Base-by-base conservation (phyloP, 768 basidiomycete species). In the Sporobolomyces pararoseus region DNA sequence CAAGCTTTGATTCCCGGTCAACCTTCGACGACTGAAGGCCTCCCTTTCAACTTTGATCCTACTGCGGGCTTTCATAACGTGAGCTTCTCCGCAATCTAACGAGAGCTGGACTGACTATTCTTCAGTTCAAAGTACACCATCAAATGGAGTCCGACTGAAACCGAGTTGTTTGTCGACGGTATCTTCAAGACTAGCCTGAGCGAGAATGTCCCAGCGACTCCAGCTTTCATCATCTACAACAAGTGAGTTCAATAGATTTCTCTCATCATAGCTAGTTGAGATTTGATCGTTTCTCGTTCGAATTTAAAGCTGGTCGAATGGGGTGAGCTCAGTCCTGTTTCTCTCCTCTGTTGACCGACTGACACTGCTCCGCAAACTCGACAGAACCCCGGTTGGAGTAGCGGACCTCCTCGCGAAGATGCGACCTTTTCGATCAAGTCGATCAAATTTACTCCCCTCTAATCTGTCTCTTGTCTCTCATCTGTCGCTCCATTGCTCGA, bases 101-200 rank as follows among this genome's bases (percentile, higher is more conserved):
- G n/a, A n/a, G n/a, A n/a, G n/a, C n/a, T n/a, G n/a, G n/a, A n/a
- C n/a, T n/a, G n/a, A n/a, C n/a, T n/a, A n/a, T n/a, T n/a, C n/a
- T n/a, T n/a, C n/a, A n/a, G n/a, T n/a, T n/a, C n/a, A n/a, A n/a
- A n/a, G n/a, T 68, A 68, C 60, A 68, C 59, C 14, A 47, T 68
- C 13, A 16, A 3, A 6, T 68, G 66, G 66, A 61, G 37, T 12
- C 19, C 58, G 3, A 25, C 23, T 2, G 32, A 39, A 19, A 4
- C 17, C n/a, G 7, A 23, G 44, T 62, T 68, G 42, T 62, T 35
- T 42, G 44, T 68, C 27, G 59, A 68, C 60, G 66, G 60, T n/a
- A 25, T 35, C 19, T 53, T 55, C 25, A 39, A n/a, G 37, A 21
- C 9, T 0, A n/a, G 46, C 52, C 0, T 68, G 16, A 55, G 25